Evolutionary conservation across 306 rosid species (phyloP).

Genomic region (Clitoria ternatea): DNA sequence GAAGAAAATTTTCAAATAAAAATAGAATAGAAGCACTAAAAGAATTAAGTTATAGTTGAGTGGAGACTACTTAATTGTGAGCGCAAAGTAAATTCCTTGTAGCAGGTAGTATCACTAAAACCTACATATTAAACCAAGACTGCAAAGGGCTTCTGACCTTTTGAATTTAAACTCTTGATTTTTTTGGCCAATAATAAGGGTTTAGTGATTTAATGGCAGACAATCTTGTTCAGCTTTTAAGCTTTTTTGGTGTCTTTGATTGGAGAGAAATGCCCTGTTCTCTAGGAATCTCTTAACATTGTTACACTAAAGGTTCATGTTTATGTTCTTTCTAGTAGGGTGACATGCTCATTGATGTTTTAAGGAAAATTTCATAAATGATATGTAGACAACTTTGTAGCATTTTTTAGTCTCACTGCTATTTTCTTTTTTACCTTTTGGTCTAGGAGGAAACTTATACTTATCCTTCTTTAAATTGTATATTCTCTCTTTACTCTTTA

Average conservation of each 20-base stretch:
- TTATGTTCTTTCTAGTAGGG: neutral
- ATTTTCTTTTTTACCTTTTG: neutral
- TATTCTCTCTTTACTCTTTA: neutral
- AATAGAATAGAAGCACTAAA: constrained; percentile 4
- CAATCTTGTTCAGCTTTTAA: neutral
- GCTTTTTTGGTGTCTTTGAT: neutral
- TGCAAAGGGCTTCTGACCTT: neutral
- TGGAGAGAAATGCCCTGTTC: constrained; percentile 4
- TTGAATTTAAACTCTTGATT: neutral
- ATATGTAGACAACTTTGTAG: neutral
- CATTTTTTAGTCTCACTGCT: neutral
- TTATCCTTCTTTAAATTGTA: neutral
- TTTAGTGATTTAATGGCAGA: constrained; percentile 10
- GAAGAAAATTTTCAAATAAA: constrained; percentile 3
- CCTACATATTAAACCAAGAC: constrained; percentile 1
- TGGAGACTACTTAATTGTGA: neutral
- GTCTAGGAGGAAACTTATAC: constrained; percentile 4
- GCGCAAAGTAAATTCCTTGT: neutral
- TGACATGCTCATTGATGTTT: neutral
- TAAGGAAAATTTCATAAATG: neutral
- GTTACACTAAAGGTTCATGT: neutral
- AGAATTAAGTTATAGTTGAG: neutral
- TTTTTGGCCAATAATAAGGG: neutral
- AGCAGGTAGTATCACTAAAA: neutral
- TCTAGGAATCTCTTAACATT: neutral